Evolutionary conservation across 495 filamentous ascomycete species (phyloP).

Genomic region (Daldinia loculata): DNA sequence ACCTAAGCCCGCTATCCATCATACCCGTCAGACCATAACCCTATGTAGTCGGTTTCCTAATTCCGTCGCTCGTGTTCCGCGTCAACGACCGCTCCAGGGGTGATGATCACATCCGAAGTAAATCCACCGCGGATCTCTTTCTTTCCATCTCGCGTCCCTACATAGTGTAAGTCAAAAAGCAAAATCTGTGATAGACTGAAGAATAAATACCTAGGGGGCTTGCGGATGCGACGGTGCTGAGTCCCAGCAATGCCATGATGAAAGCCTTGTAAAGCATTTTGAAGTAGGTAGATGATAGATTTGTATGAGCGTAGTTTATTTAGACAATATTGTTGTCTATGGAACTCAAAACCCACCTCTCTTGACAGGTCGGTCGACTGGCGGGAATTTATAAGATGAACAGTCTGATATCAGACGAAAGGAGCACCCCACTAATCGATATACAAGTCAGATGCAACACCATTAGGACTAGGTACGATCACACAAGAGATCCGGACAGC

Average conservation of each 20-base stretch:
- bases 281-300: background rate
- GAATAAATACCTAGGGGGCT: background rate
- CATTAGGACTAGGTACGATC: background rate
- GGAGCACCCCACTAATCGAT: slow-evolving; percentile 5
- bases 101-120: slow-evolving; percentile 9
- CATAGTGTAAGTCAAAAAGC: background rate
- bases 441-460: slow-evolving; percentile 2
- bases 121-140: slow-evolving; percentile 9
- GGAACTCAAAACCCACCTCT: background rate
- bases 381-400: background rate
- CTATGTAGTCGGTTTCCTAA: background rate
- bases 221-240: background rate
- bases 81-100: background rate
- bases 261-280: slow-evolving; percentile 9
- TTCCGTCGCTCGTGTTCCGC: slow-evolving; percentile 5
- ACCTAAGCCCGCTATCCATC: background rate
- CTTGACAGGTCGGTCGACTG: background rate
- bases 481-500: background rate
- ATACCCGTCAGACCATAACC: background rate
- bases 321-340: background rate
- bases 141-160: background rate
- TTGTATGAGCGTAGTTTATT: background rate
- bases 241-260: slow-evolving; percentile 4
- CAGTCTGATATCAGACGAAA: background rate
- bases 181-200: background rate